phyloP scores from a whole-genome alignment of 306 rosid species.

The Quercus engelmannii region DNA sequence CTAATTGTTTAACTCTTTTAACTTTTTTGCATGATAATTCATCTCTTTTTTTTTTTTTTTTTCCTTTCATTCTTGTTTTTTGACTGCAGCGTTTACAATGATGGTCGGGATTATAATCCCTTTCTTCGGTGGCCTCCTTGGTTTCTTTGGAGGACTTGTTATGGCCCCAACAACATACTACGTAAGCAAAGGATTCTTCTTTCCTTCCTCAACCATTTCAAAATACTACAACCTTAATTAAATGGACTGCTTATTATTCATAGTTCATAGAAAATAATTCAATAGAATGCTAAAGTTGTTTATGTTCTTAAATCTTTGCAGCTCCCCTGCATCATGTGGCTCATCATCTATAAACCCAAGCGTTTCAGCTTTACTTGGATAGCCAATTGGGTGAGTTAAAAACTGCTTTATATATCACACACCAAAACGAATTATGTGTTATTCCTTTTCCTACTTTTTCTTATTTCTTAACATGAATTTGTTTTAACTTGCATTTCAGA shows the following conservation, averaged over 20 bases:
- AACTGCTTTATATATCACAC: neutral
- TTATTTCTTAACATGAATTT: neutral
- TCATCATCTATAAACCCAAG: slow-evolving; percentile 55
- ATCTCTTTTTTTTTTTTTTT: neutral
- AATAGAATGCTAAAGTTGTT: neutral
- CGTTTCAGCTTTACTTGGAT: slow-evolving; percentile 62
- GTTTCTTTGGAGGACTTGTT: slow-evolving; percentile 88
- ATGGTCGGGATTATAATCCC: slow-evolving; percentile 57
- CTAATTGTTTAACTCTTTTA: neutral
- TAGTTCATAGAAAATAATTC: neutral
- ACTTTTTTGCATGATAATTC: neutral
- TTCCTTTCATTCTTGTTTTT: neutral
- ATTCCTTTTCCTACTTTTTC: neutral
- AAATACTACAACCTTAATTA: neutral
- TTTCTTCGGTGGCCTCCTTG: slow-evolving; percentile 81
- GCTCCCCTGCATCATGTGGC: slow-evolving; percentile 92
- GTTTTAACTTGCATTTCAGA: slow-evolving; percentile 28
- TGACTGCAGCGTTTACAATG: slow-evolving; percentile 56
- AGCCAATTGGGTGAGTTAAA: slow-evolving; percentile 60
- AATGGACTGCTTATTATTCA: neutral
- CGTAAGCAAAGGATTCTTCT: slow-evolving; percentile 36
- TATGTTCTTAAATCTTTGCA: slow-evolving; percentile 21
- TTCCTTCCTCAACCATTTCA: neutral
- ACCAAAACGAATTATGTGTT: neutral
- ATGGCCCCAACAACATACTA: slow-evolving; percentile 85